phyloP scores from a whole-genome alignment of 1,139 yeast genomes.

The Hemisphaericaspora xylanilytica region DNA sequence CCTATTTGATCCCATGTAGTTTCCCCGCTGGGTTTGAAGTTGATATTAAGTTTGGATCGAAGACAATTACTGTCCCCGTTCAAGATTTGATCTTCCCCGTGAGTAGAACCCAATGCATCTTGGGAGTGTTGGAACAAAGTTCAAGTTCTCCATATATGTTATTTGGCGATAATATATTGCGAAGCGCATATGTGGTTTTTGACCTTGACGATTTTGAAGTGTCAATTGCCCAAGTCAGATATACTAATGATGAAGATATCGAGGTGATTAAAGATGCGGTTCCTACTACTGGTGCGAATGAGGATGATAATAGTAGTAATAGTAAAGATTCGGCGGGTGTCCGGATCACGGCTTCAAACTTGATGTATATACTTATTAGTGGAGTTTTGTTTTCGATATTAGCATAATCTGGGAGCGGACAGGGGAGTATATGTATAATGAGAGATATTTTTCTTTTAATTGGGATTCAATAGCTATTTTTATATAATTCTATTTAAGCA shows the following conservation, averaged over 20 bases:
- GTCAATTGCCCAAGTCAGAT: slow-evolving; percentile 63
- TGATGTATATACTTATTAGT: no score
- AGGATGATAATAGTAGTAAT: not conserved
- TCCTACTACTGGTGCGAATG: slow-evolving; percentile 16
- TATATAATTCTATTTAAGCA: no score
- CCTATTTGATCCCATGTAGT: slow-evolving; percentile 24
- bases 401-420: no score
- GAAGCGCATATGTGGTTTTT: slow-evolving; percentile 73
- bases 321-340: no score
- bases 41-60: slow-evolving; percentile 37
- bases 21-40: slow-evolving; percentile 13
- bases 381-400: no score
- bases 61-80: slow-evolving; percentile 35
- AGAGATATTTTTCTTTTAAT: no score
- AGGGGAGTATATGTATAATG: no score
- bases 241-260: slow-evolving; percentile 38
- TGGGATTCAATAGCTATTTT: no score
- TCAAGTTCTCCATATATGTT: slow-evolving; percentile 21
- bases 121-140: slow-evolving; percentile 30
- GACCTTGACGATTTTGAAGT: slow-evolving; percentile 67
- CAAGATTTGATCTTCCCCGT: slow-evolving; percentile 23
- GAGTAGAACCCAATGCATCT: slow-evolving; percentile 21
- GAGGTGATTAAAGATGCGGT: slow-evolving; percentile 38
- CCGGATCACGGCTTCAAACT: no score
- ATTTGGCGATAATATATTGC: slow-evolving; percentile 73